Evolutionary conservation across 2,329 filamentous ascomycete genomes (phyloP), one percentile per base, ranked within the genome.

Genomic region (Penicillium concentricum): DNA sequence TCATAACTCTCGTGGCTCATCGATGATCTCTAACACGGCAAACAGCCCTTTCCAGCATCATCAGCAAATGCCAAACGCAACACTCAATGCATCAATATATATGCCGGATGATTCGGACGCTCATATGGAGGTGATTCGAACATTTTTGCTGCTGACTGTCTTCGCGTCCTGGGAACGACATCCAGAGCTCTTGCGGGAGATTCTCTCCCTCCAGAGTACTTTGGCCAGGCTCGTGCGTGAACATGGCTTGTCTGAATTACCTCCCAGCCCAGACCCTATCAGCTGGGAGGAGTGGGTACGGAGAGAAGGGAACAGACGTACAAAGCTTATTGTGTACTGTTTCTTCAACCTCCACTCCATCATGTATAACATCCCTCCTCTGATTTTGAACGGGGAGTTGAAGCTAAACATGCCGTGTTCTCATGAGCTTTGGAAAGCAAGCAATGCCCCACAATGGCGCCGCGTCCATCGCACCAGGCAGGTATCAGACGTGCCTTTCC

Each of bases 281-380:
- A 73, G 71, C 22, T 83, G 81, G 81, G 71, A 77, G 57, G 78
- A 81, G 20, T 85, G 82, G 83, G 69, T 81, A 20, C 73, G 74
- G n/a, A 74, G 76, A 49, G 83, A 85, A 69, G 79, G 79, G 2
- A 79, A 78, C 55, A 77, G 78, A 62, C 77, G 81, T 53, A 84
- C 82, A 20, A 82, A 84, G 65, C 74, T 83, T 51, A 80, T 83
- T 57, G 79, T 84, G 57, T 81, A 84, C 68, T 79, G 81, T 68
- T 79, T 85, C 62, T 82, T 83, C 57, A 85, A 85, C 63, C 74
- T 86, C 2, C 84, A 86, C 59, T 83, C 80, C 34, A 83, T 86
- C 52, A 84, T 84, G 63, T 86, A 85, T 73, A 83, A 85, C 67
- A 82, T 84, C 15, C 82, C 83, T 28, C 83, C 84, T 0, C 73